These are phyloP conservation scores for Ophiognomonia clavigignenti-juglandacearum DNA, from an alignment of 2,329 filamentous ascomycete species.

Conservation along the genomic window DNA sequence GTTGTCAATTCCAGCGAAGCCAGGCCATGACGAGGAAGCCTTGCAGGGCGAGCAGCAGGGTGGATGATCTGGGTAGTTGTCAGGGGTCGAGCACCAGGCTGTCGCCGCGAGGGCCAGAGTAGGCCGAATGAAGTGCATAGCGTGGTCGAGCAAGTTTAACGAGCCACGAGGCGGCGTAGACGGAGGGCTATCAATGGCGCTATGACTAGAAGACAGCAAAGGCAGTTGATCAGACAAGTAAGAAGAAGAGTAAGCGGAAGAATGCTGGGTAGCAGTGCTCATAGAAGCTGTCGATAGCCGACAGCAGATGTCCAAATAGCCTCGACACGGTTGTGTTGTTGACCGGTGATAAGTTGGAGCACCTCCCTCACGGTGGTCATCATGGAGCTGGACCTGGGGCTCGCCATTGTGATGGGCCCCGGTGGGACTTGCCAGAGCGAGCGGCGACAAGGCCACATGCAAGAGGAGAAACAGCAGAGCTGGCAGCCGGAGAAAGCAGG, in stretches of 20 bases:
- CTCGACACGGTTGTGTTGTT: too few species aligned
- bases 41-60: conserved; percentile 14
- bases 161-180: neutral
- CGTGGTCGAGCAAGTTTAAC: neutral
- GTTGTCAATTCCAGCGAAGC: conserved; percentile 33
- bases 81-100: neutral
- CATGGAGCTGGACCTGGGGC: neutral
- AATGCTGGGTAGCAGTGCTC: neutral
- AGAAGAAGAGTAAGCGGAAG: neutral
- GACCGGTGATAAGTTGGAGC: too few species aligned
- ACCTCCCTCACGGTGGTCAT: too few species aligned
- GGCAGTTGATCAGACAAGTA: neutral
- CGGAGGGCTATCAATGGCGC: neutral
- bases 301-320: conserved; percentile 1
- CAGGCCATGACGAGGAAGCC: conserved; percentile 27
- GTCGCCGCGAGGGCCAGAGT: conserved; percentile 3
- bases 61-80: neutral
- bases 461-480: too few species aligned
- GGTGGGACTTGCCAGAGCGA: neutral
- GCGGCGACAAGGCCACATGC: too few species aligned
- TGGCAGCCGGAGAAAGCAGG: too few species aligned
- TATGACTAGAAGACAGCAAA: neutral
- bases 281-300: neutral
- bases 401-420: neutral
- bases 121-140: conserved; percentile 4